Base-by-base conservation (phyloP, 2,329 filamentous ascomycete species). In the Scytalidium sp. region DNA sequence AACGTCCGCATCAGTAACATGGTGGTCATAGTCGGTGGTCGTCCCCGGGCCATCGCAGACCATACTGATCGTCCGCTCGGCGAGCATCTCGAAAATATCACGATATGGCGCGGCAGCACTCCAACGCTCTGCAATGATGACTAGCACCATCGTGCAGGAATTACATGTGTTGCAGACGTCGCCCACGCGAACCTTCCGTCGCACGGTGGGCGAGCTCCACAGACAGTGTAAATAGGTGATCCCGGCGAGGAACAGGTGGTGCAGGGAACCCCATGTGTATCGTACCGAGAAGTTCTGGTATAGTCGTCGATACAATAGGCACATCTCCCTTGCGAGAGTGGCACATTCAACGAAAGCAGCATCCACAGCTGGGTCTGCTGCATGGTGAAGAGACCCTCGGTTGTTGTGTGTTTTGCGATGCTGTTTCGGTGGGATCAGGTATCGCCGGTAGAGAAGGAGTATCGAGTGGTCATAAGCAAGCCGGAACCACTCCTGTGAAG, bases 381-480 rank as follows among this genome's bases (percentile, higher is more conserved):
- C n/a, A n/a, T n/a, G 43, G n/a, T 20, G 20, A 29, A n/a, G 15
- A 27, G 17, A 11, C 36, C 43, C 9, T 11, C 9, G 20, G 19
- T n/a, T 9, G 39, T 9, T 19, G 20, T 41, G 20, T 17, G 19
- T 19, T 41, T 19, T 19, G 20, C 39, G 20, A 19, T 41, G 20
- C 39, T 2, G 20, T 17, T 41, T 41, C 11, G 39, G 19, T 15
- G 39, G 3, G 39, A 21, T 39, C 19, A 47, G 45, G 20, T 47
- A 32, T 22, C 21, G n/a, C 1, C 69, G 61, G 45, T 72, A 70
- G 2, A 73, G 56, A 2, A 71, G 55, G 3, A 73, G 56, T 19
- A 73, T 64, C 1, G 68, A 66, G 49, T 72, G 64, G 49, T 70
- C 54, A 42, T 71, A 72, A 1, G 65, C 66, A 1, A 72, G 57